Evolutionary conservation across 1,284 basidiomycete genomes (phyloP).

Genomic region (Trametes pubescens): DNA sequence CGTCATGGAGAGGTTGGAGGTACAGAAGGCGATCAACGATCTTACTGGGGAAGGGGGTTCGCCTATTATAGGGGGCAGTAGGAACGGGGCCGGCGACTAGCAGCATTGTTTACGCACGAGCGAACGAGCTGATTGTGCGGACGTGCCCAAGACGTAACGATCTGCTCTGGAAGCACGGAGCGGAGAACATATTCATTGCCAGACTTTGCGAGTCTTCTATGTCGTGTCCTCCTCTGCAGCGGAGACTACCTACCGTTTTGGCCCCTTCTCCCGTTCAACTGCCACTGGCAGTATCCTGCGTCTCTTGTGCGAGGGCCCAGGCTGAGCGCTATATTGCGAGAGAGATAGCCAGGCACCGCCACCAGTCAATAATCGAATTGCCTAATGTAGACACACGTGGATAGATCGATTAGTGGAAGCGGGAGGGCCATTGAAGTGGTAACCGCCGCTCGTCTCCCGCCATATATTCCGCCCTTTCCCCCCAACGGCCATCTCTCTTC

Average conservation of each 20-base stretch:
- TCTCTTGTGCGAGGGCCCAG: not conserved
- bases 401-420: slow-evolving; percentile 34
- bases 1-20: slow-evolving; percentile 76
- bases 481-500: slow-evolving; percentile 18
- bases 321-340: not conserved
- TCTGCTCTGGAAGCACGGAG: not conserved
- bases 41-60: slow-evolving; percentile 43
- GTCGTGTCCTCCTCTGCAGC: not conserved
- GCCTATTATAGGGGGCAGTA: not conserved
- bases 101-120: not conserved
- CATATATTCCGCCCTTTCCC: slow-evolving; percentile 16
- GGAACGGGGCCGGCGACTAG: not conserved
- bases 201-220: not conserved
- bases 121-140: not conserved
- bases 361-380: slow-evolving; percentile 20
- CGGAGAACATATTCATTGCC: not conserved
- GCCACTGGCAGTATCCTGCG: not conserved
- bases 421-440: slow-evolving; percentile 21
- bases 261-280: not conserved
- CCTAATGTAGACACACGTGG: slow-evolving; percentile 31
- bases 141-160: not conserved
- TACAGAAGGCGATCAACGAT: slow-evolving; percentile 75
- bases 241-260: slow-evolving; percentile 1
- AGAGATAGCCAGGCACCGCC: slow-evolving; percentile 17
- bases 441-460: slow-evolving; percentile 13